Base-by-base conservation (phyloP, 2,329 filamentous ascomycete genomes). In the Diplodia scrobiculata region DNA sequence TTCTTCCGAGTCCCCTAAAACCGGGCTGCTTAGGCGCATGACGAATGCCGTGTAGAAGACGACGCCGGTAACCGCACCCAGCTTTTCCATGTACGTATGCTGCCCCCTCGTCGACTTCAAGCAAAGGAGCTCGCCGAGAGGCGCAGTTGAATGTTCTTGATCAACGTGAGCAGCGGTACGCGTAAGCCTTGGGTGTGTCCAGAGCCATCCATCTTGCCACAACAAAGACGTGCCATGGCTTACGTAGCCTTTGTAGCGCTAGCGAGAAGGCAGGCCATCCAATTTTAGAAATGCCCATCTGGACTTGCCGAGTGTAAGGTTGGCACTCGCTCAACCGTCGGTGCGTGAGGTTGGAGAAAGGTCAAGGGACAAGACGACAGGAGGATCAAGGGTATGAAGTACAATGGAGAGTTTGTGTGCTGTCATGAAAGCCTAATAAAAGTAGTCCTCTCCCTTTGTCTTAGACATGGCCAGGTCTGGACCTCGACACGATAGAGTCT, bases 391-490 rank as follows among this genome's bases (percentile, higher is more conserved):
- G 52, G 45, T 25, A 25, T 25, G 25, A 25, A 25, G 25, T 25
- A 60, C 36, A 62, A 36, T 36, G 45, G 45, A 50, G 27, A 17
- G 45, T 36, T 29, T 62, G 45, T 45, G 38, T 7, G 41, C 13
- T 13, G 41, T 25, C 17, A 13, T 25, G 38, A 13, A n/a, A 29
- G 54, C 54, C 38, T 47, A 32, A 59, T 47, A 32, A 59, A 25
- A 47, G 48, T 25, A 25, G 25, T 25, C 25, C 25, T 25, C 25
- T 25, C 45, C 13, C 58, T 36, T 50, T 62, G 58, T 62, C 58
- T 62, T 50, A 62, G 58, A 62, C 58, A 62, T 11, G 41, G 27
- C 3, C 27, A 11, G 36, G 58, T 62, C 58, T 62, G 51, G 58
- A 62, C 27, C 29, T 34, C 48, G 41, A 17, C 27, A 25, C 14